Conservation (phyloP, 495 filamentous ascomycete genomes). For the Penicillium nucicola region DNA sequence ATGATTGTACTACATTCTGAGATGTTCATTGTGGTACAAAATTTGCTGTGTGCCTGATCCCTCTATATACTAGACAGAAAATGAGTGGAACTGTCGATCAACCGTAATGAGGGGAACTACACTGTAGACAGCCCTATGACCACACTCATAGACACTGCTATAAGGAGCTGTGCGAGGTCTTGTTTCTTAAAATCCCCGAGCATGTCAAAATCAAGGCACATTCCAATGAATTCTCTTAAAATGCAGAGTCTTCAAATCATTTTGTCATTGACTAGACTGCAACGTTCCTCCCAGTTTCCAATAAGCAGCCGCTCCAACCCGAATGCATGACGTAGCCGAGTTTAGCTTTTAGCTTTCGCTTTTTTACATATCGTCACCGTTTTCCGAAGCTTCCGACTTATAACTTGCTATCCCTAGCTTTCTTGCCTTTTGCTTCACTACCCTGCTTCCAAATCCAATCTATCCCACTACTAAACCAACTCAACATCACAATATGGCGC, state of each 20-base stretch:
- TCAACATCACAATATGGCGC: constrained; percentile 22
- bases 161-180: too few species aligned
- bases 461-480: background rate
- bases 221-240: too few species aligned
- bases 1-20: too few species aligned
- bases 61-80: too few species aligned
- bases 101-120: too few species aligned
- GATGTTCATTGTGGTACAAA: too few species aligned
- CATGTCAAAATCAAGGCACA: too few species aligned
- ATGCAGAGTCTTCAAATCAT: constrained; percentile 1
- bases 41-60: too few species aligned
- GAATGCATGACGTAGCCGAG: constrained; percentile 38
- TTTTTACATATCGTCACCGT: constrained; percentile 29
- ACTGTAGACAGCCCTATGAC: too few species aligned
- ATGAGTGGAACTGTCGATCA: too few species aligned
- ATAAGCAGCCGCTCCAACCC: constrained; percentile 16
- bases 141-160: too few species aligned
- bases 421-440: background rate
- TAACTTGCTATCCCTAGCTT: constrained; percentile 15
- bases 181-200: too few species aligned
- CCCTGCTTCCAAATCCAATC: background rate
- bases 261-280: constrained; percentile 17
- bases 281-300: background rate
- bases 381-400: constrained; percentile 34
- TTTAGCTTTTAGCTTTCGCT: background rate